Conservation (phyloP, 192 early-diverging fungal species). For the Geranomyces variabilis region DNA sequence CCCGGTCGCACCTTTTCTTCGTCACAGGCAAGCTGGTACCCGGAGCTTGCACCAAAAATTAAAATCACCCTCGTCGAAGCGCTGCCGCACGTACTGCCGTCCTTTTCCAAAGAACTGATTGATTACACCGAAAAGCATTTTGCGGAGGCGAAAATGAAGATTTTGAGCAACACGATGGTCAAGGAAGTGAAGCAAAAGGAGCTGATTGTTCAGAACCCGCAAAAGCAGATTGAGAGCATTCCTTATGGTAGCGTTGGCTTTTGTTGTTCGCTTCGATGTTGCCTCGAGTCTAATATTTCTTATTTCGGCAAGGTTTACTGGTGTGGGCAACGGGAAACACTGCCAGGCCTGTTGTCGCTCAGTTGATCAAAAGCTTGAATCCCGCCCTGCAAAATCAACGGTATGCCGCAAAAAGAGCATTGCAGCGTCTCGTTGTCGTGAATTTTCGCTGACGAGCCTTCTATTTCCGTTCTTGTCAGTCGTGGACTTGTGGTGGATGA, state of each 20-base stretch:
- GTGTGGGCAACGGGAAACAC: slow-evolving; percentile 91
- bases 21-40: slow-evolving; percentile 64
- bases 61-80: slow-evolving; percentile 82
- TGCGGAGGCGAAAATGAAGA: slow-evolving; percentile 72
- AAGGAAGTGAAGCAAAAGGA: slow-evolving; percentile 76
- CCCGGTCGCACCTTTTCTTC: background rate
- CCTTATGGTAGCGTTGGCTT: slow-evolving; percentile 71
- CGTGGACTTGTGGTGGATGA: slow-evolving; percentile 78
- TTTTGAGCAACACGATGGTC: slow-evolving; percentile 78
- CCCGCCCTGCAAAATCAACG: slow-evolving; percentile 62
- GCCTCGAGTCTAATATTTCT: background rate
- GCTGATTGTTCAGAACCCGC: slow-evolving; percentile 66
- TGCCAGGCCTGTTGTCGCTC: slow-evolving; percentile 63
- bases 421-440: no score
- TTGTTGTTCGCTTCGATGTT: background rate
- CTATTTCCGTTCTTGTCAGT: slow-evolving; percentile 20
- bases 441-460: background rate
- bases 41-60: slow-evolving; percentile 74
- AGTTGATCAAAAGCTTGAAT: slow-evolving; percentile 66
- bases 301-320: slow-evolving; percentile 50
- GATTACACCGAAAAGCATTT: slow-evolving; percentile 81
- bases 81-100: slow-evolving; percentile 74
- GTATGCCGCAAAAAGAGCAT: slow-evolving; percentile 25
- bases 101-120: slow-evolving; percentile 78
- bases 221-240: slow-evolving; percentile 64